Base-by-base conservation (phyloP, 2,329 filamentous ascomycete genomes). In the Ophiostoma perfectum region DNA sequence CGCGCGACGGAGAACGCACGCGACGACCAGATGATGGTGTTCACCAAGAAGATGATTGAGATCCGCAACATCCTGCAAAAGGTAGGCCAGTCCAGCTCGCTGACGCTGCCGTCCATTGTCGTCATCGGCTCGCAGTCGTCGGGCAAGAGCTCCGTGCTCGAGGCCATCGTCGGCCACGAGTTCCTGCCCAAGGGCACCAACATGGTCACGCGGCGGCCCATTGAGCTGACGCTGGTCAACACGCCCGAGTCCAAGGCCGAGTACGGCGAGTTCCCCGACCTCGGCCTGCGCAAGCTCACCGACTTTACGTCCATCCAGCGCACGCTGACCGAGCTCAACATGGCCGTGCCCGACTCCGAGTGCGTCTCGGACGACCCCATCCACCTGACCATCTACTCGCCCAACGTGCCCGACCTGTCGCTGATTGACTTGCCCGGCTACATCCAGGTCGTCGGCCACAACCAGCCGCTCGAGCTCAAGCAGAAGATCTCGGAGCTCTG, bases 11-110 rank as follows among this genome's bases (percentile, higher is more conserved):
- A 90, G 75, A 83, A 85, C 65, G 91, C 92, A 18, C 88, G 88
- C 74, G 95, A 99, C 75, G 95, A 99, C 77, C 95, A 99, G 78
- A 99, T 99, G 94, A 99, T 99, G 95, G 84, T 97, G 73, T 82
- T 99, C 75, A 99, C 96, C 1, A 94, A 95, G 81, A 98, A 98
- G 81, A 99, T 99, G 95, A 99, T 99, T 75, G 95, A 99, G 81
- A 98, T 99, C 69, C 85, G 96, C 73, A 93, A 89, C 73, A 92
- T 99, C 68, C 83, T 99, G 38, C 91, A 96, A 75, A 92, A 89
- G 39, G 91, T 99, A 64, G 96, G 93, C 45, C 94, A 99, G 80
- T 96, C 93, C 0, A 92, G 90, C 72, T 88, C 91, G 3, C 81
- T 99, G 71, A 94, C 91, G 0, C 81, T 99, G 36, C 95, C 95